Percentiles rank a stretch among this genome's conserved stretches.
phyloP scores from a whole-genome alignment of 805 yeast genomes.

The Barnettozyma sucrosica region DNA sequence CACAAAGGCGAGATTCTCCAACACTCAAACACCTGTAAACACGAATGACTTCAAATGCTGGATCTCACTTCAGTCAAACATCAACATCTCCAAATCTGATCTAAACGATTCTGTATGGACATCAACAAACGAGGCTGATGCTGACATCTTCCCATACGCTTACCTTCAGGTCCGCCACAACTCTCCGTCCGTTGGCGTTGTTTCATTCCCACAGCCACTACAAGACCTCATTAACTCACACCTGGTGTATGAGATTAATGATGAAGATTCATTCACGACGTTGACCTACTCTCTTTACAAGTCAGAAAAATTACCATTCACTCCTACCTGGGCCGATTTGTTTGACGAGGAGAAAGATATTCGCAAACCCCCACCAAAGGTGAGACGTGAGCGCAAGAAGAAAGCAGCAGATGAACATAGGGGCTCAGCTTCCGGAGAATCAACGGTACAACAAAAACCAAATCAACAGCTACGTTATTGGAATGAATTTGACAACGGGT shows the following conservation, averaged over 20 bases:
- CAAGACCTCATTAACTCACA: conserved; percentile 39
- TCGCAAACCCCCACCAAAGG: conserved; percentile 37
- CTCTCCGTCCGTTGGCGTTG: conserved; percentile 25
- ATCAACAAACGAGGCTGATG: conserved; percentile 6
- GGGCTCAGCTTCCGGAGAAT: conserved; percentile 14
- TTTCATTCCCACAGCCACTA: conserved; percentile 23
- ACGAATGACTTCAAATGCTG: conserved; percentile 16
- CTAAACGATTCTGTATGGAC: conserved; percentile 16
- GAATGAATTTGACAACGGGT: conserved; percentile 63
- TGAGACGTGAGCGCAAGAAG: conserved; percentile 6
- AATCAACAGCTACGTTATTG: conserved; percentile 40
- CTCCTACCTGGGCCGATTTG: conserved; percentile 36
- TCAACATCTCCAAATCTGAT: conserved; percentile 14
- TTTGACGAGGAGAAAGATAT: conserved; percentile 34
- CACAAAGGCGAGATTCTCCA: conserved; percentile 21
- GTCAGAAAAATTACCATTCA: conserved; percentile 26
- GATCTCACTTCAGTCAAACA: conserved; percentile 22
- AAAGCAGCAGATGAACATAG: not conserved
- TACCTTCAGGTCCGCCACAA: conserved; percentile 44
- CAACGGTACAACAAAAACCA: conserved; percentile 6
- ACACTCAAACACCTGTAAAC: not conserved
- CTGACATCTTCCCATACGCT: conserved; percentile 39
- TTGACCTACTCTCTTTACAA: conserved; percentile 25
- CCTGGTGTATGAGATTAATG: conserved; percentile 39
- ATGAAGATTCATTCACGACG: conserved; percentile 31